A percentile compares a stretch with the other conserved stretches of the same genome.
Evolutionary conservation across 2,329 filamentous ascomycete species (phyloP).

Genomic region (Simplicillium sp.): DNA sequence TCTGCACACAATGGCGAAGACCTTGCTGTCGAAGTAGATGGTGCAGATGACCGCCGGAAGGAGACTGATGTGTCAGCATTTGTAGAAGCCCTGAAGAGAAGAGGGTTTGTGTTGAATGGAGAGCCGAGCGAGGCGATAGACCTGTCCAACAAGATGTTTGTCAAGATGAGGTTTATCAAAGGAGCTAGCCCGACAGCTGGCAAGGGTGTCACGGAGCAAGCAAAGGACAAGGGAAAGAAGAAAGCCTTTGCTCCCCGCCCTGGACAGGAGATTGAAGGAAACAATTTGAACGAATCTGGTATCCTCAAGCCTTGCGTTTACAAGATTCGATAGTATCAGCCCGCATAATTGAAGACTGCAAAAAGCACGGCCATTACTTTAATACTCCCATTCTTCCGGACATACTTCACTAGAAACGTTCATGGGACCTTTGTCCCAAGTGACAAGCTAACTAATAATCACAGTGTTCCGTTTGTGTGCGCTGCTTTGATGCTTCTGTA

Average conservation of each 20-base stretch:
- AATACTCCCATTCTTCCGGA: neutral
- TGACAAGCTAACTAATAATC: too few species aligned
- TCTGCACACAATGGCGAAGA: constrained; percentile 43
- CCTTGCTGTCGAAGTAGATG: constrained; percentile 63
- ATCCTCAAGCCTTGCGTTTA: constrained; percentile 93
- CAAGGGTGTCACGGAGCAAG: constrained; percentile 55
- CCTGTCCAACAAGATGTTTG: constrained; percentile 94
- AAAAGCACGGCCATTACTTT: neutral
- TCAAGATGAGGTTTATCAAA: constrained; percentile 92
- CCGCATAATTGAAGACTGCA: neutral
- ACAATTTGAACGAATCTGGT: constrained; percentile 52
- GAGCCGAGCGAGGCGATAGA: constrained; percentile 57
- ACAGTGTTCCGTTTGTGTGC: too few species aligned
- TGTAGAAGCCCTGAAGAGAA: constrained; percentile 67
- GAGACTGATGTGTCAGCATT: constrained; percentile 86
- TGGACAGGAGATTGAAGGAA: constrained; percentile 45
- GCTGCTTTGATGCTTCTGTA: too few species aligned
- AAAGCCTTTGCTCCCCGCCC: constrained; percentile 44
- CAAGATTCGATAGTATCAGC: constrained; percentile 60
- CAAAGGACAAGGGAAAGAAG: constrained; percentile 41
- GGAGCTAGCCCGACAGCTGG: constrained; percentile 64
- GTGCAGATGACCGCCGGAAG: constrained; percentile 48
- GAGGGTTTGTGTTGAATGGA: constrained; percentile 77
- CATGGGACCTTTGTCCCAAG: too few species aligned
- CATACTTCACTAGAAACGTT: neutral